Base-by-base conservation (phyloP, 495 filamentous ascomycete species). In the Aspergillus incahuasiensis region DNA sequence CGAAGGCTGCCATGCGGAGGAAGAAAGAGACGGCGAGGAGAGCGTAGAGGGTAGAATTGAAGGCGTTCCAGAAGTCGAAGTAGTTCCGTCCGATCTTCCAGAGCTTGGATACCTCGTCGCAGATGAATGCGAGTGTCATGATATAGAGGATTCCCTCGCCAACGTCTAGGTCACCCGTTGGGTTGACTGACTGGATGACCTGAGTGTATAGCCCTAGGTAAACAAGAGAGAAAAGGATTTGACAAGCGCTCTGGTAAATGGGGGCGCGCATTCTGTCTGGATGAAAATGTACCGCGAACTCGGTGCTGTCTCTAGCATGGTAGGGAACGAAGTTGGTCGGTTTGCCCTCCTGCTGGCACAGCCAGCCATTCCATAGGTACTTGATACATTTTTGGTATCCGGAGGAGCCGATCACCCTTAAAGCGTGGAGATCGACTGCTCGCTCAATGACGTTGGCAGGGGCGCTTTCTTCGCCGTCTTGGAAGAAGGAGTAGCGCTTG, bases 361-460 rank as follows among this genome's bases (percentile, higher is more conserved):
- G 79, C 94, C 94, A 98, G 39, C 94, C 94, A 54, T 81, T 82
- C 94, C 94, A 98, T 46, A 98, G 85, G 62, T 90, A 92, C 43
- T 77, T 81, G 63, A 97, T 89, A 65, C 92, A 97, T 69, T 87
- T 94, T 63, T 98, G 94, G 63, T 96, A 98, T n/a, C 92, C 91
- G 1, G 89, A 89, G 13, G 86, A 90, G 15, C 89, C 88, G 55
- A 97, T 97, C 24, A 97, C 81, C 22, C 82, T 78, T 18, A 97
- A 74, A 6, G 92, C 90, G 67, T 97, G 92, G 16, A 97, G 77
- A 67, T 98, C 94, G 38, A 97, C 90, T 0, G 95, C 88, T 46
- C 88, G 85, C 70, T 98, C 94, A 58, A 98, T 77, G 19, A 88
- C 94, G 65, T 97, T 98, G 54, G 86, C 74, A 1, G 91, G 89